Evolutionary conservation across 2,329 filamentous ascomycete genomes (phyloP), one percentile per base, ranked within the genome.

Genomic region (Trichoderma afroharzianum): DNA sequence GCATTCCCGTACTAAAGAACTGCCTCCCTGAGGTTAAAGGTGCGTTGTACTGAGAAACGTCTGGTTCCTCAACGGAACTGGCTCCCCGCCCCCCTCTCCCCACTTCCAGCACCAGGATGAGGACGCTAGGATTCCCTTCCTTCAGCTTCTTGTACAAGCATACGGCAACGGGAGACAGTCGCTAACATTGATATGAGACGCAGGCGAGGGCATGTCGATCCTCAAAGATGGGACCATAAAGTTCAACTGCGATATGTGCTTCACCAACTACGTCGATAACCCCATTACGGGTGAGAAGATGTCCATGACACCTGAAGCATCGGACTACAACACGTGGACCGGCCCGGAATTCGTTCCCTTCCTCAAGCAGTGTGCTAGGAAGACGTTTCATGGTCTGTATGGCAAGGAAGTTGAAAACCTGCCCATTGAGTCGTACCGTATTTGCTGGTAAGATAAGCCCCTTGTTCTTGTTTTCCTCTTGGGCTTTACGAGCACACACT

Each of bases 201-300:
- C 74, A 83, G 81, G 82, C 26, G 82, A 83, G 74, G 80, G 81
- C 63, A 83, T 83, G 81, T 83, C 81, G 8, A 83, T 83, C 15
- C 85, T 85, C 9, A 74, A 78, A 4, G 80, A 85, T 36, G 84
- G 86, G 1, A 80, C 86, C 2, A 82, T 91, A 72, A 91, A 91
- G 77, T 89, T 90, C 80, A 90, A 88, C 72, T 88, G 88, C 75
- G 83, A 89, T 63, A 83, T 85, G 24, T 88, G 87, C 69, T 87
- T 90, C 76, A 87, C 84, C 53, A 90, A 90, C 76, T 86, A 83
- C 7, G 77, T 83, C 28, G 80, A 79, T 0, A 83, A 83, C 73
- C 83, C 85, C 0, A 68, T 79, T 2, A 85, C 85, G 2, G 86
- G 86, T 2, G 83, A 85, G 72, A 79, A 78, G 63, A 87, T 91